Percentiles rank a stretch among this genome's conserved stretches.
These are phyloP conservation scores for Syzygium grande DNA, from an alignment of 345 rosid genomes.

Conservation along the genomic window DNA sequence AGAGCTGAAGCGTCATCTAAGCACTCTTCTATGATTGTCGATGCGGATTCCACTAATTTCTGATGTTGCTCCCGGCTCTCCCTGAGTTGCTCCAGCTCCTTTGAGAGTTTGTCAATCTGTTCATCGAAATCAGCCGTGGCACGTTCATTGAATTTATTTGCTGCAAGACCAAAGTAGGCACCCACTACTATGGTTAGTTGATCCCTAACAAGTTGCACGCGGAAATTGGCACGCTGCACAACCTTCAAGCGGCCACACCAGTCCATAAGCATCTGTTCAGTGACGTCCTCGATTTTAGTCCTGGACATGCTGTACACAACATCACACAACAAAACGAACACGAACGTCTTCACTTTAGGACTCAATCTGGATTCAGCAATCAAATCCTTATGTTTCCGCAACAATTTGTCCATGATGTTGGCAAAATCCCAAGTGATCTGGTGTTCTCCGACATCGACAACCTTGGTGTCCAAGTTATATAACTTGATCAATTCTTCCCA, in stretches of 20 bases:
- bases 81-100: not conserved
- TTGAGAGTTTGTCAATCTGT: not conserved
- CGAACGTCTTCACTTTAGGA: not conserved
- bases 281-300: not conserved
- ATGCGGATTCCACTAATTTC: rapidly evolving
- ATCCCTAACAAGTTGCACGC: rapidly evolving
- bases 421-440: not conserved
- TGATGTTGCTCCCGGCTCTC: rapidly evolving
- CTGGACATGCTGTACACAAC: not conserved
- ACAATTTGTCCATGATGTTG: not conserved
- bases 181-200: not conserved
- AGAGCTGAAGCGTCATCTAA: not conserved
- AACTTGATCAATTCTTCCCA: rapidly evolving
- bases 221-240: not conserved
- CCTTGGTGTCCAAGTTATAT: not conserved
- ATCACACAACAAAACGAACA: not conserved
- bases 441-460: not conserved
- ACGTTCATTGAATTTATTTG: rapidly evolving
- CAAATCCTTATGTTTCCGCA: not conserved
- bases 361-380: not conserved
- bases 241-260: not conserved
- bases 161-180: not conserved
- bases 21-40: rapidly evolving
- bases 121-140: no score
- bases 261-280: not conserved